Conservation (phyloP, 2,329 filamentous ascomycete genomes). For the Fusarium equiseti region DNA sequence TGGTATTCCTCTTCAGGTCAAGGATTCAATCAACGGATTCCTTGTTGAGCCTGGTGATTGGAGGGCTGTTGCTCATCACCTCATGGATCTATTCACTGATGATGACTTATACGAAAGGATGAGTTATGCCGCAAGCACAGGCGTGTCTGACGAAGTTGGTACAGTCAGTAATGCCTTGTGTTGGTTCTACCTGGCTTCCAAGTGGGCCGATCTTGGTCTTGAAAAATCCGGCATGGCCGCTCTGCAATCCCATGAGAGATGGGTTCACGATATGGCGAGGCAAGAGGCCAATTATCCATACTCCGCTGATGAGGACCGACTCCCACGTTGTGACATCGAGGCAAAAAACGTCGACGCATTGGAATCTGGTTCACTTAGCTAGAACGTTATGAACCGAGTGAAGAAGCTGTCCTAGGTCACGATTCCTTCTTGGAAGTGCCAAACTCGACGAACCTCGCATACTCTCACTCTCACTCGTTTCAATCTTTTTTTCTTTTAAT, state of each 20-base stretch:
- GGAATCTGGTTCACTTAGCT: too few species aligned
- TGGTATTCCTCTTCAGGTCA: conserved; percentile 84
- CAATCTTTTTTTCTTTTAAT: too few species aligned
- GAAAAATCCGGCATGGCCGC: conserved; percentile 29
- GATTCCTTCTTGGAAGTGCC: too few species aligned
- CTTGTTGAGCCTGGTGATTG: conserved; percentile 79
- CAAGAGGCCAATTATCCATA: conserved; percentile 71
- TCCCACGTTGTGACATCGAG: conserved; percentile 59
- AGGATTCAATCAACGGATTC: conserved; percentile 78
- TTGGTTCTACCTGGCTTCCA: conserved; percentile 83
- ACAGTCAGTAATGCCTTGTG: conserved; percentile 82
- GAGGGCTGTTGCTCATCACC: conserved; percentile 74
- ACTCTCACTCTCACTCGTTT: too few species aligned
- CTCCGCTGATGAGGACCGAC: conserved; percentile 67
- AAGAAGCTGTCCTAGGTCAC: too few species aligned
- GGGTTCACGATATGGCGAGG: conserved; percentile 58
- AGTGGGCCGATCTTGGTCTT: conserved; percentile 67
- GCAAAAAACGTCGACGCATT: too few species aligned
- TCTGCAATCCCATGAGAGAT: conserved; percentile 56
- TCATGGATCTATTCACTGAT: conserved; percentile 75
- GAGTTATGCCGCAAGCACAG: conserved; percentile 70
- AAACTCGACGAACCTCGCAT: too few species aligned
- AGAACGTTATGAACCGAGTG: too few species aligned
- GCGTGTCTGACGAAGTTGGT: conserved; percentile 84
- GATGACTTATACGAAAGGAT: conserved; percentile 74